Evolutionary conservation across 768 basidiomycete species (phyloP), one percentile per base, ranked within the genome.

Genomic region (Myochromella boudieri): DNA sequence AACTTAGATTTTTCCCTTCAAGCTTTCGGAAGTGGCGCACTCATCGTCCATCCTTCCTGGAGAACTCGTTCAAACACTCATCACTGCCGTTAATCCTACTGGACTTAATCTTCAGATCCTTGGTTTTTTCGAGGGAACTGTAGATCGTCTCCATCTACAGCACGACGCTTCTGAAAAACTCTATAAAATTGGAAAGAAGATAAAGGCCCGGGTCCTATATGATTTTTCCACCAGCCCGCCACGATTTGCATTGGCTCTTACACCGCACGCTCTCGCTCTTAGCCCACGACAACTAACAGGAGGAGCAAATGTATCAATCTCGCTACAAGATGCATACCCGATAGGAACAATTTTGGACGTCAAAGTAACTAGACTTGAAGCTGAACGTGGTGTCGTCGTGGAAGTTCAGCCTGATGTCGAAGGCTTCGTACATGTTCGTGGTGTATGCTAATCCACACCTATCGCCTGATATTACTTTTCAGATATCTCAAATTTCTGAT

Each of bases 401-500:
- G 78, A 85, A 52, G 71, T 93, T 14, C 68, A 77, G 36, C 70
- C 82, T 1, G 80, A 74, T 1, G 59, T 88, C 12, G 77, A 83
- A 49, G 95, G 91, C 8, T 95, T 95, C 61, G 80, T 90, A 29
- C 95, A 97, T 67, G 95, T 97, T 51, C 60, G 88, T 68, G 22
- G 12, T 33, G 10, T 42, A 12, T 18, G 17, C 42, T 51, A 15
- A 42, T 46, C 47, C 37, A 36, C 37, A 33, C 4, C 11, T 12
- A 15, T 34, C 49, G 9, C 55, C 60, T 47, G 39, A 46, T 42
- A 18, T 46, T 22, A 3, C 17, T 14, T 15, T 40, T 11, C 55
- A 98, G 93, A 97, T 99, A 57, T 97, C 95, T 9, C 92, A 97
- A 63, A 74, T 87, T 37, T 89, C 92, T 7, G 94, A 98, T 60